Percentiles rank a stretch among this genome's conserved stretches.
phyloP scores from a whole-genome alignment of 768 basidiomycete species.

The Mycena kentingensis region DNA sequence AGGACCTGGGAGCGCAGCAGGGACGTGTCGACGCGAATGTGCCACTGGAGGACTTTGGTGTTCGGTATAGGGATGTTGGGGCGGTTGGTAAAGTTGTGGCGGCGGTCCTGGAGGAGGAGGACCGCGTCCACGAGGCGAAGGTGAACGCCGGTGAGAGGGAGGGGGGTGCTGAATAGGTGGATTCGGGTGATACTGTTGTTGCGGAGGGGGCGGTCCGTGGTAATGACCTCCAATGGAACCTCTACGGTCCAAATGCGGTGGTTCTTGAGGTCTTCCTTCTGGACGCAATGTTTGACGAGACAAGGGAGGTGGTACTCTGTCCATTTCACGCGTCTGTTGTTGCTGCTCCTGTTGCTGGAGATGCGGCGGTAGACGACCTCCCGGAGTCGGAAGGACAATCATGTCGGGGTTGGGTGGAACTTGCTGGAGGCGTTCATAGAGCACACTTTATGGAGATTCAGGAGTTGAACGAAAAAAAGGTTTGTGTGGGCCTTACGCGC shows the following conservation, averaged over 20 bases:
- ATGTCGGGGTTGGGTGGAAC: conserved; percentile 58
- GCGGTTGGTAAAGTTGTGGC: conserved; percentile 40
- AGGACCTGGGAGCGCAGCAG: conserved; percentile 25
- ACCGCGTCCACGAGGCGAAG: conserved; percentile 53
- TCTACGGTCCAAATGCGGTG: conserved; percentile 21
- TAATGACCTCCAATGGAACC: not conserved
- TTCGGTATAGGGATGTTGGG: conserved; percentile 53
- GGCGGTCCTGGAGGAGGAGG: too few relatives aligned
- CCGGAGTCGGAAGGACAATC: conserved; percentile 37
- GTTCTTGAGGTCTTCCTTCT: too few relatives aligned
- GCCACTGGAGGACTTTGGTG: conserved; percentile 54
- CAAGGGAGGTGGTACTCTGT: conserved; percentile 52
- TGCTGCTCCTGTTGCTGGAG: conserved; percentile 27
- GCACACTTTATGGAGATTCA: conserved; percentile 45
- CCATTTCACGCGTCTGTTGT: conserved; percentile 41
- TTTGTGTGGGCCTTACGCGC: conserved; percentile 65
- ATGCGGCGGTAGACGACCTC: conserved; percentile 34
- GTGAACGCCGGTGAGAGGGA: conserved; percentile 48
- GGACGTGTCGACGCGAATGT: conserved; percentile 47
- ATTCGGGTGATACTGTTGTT: conserved; percentile 35
- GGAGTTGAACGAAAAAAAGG: conserved; percentile 22
- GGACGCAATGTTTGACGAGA: too few relatives aligned
- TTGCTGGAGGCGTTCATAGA: conserved; percentile 75
- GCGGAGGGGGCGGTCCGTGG: not conserved
- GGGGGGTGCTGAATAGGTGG: conserved; percentile 46